A percentile compares a stretch with the other conserved stretches of the same genome.
Conservation (phyloP, 2,329 filamentous ascomycete species). For the Neonectria faginata region DNA sequence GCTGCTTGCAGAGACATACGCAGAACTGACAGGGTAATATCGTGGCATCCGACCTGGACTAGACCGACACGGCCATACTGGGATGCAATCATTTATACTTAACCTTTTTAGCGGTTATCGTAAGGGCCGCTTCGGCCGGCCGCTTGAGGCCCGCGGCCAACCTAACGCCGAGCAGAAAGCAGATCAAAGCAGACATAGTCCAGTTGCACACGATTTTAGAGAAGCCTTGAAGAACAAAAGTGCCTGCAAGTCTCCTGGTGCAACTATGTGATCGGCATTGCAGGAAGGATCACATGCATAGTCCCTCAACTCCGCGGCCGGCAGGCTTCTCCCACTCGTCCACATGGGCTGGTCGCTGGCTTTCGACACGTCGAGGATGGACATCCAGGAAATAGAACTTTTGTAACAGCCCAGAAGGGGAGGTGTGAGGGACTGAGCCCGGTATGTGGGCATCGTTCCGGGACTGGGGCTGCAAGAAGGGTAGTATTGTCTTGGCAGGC, state of each 20-base stretch:
- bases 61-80: too few relatives aligned
- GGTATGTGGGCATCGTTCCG: not conserved
- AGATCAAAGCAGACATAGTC: not conserved
- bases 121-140: not conserved
- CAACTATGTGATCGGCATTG: too few relatives aligned
- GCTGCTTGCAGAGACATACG: too few relatives aligned
- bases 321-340: not conserved
- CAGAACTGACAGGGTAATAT: too few relatives aligned
- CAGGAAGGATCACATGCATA: not conserved
- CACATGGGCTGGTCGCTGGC: not conserved
- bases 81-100: too few relatives aligned
- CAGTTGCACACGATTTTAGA: not conserved
- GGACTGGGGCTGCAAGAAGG: not conserved
- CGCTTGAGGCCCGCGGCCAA: not conserved
- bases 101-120: not conserved
- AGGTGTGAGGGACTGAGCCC: not conserved
- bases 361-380: too few relatives aligned
- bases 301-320: not conserved
- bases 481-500: not conserved
- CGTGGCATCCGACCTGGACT: too few relatives aligned
- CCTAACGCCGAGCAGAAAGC: not conserved
- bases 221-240: not conserved
- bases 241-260: not conserved
- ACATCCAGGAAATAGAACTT: not conserved
- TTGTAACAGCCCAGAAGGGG: not conserved